Conservation (phyloP, 2,329 filamentous ascomycete genomes). For the Penicillium palitans region DNA sequence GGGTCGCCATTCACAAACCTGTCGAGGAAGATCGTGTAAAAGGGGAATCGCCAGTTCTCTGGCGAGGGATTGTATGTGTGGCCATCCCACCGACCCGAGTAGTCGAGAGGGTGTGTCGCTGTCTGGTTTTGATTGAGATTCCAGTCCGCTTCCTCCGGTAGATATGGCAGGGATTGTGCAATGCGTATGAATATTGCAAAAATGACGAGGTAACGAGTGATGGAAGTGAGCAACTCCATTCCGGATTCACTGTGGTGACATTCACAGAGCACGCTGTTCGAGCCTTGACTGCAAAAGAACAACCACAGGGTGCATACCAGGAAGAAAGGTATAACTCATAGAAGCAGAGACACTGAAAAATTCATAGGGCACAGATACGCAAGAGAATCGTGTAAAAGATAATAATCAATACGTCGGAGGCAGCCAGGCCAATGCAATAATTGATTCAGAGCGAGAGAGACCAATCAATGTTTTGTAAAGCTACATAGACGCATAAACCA, state of each 20-base stretch:
- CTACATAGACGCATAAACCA: background rate
- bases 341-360: background rate
- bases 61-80: conserved; percentile 57
- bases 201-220: conserved; percentile 8
- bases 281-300: conserved; percentile 1
- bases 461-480: conserved; percentile 3
- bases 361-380: background rate
- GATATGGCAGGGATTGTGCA: conserved; percentile 10
- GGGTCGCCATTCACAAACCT: conserved; percentile 65
- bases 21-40: conserved; percentile 66
- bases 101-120: conserved; percentile 57
- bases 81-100: conserved; percentile 55
- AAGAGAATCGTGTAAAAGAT: conserved; percentile 7
- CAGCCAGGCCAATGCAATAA: background rate
- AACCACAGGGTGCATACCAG: conserved; percentile 2
- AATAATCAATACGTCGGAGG: conserved; percentile 5
- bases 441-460: background rate
- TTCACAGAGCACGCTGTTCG: conserved; percentile 9
- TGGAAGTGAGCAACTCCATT: conserved; percentile 5
- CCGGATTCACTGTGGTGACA: conserved; percentile 7
- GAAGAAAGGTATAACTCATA: background rate
- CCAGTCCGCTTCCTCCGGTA: conserved; percentile 7
- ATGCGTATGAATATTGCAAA: conserved; percentile 5
- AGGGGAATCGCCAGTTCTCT: conserved; percentile 63
- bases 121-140: conserved; percentile 62